A percentile compares a stretch with the other conserved stretches of the same genome.
Conservation (phyloP, 164 flowering plant genomes). For the Umbilicus rupestris region DNA sequence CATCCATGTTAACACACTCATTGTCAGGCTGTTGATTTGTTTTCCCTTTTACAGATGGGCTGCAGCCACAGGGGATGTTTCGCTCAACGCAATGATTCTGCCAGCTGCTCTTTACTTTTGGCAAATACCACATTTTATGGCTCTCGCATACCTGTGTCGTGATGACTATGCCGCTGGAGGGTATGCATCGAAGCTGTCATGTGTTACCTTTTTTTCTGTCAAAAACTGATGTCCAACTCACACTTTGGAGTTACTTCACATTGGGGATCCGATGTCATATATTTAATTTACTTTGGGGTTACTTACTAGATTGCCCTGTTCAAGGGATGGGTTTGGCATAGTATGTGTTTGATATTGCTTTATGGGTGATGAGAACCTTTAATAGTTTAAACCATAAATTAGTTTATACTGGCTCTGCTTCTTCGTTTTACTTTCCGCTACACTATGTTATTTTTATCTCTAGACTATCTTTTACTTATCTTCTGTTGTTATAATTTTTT, state of each 20-base stretch:
- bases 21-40: not conserved
- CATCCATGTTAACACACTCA: not conserved
- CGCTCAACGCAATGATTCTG: constrained; percentile 68
- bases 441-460: not conserved
- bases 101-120: constrained; percentile 97
- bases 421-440: not conserved
- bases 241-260: not conserved
- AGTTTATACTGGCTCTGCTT: not conserved
- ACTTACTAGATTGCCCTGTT: not conserved
- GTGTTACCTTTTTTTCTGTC: not conserved
- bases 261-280: not conserved
- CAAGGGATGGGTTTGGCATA: not conserved
- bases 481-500: not conserved
- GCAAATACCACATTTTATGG: constrained; percentile 99
- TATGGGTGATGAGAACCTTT: not conserved
- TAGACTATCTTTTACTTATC: too few relatives aligned
- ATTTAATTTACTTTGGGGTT: not conserved
- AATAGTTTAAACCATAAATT: not conserved
- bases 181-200: constrained; percentile 27
- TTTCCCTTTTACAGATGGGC: constrained; percentile 59
- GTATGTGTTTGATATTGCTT: not conserved
- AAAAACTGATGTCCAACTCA: not conserved
- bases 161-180: constrained; percentile 95
- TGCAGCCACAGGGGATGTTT: constrained; percentile 76
- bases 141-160: constrained; percentile 89